A percentile compares a stretch with the other conserved stretches of the same genome.
Conservation (phyloP, 1,139 yeast genomes). For the Geotrichum phurueaensis region DNA sequence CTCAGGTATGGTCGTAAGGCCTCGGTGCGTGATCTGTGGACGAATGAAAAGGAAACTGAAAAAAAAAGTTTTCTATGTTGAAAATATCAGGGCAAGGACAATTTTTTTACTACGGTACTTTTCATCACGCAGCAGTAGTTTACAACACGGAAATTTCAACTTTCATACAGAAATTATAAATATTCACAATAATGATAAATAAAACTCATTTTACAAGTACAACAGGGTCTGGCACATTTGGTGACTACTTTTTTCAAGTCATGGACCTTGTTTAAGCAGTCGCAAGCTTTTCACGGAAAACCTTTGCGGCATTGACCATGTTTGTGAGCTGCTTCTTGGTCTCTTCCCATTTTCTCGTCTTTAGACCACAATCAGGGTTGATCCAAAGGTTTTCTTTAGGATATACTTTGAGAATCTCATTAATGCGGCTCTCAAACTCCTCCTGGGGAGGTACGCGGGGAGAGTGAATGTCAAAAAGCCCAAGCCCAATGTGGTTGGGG, state of each 20-base stretch:
- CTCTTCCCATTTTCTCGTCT: slow-evolving; percentile 96
- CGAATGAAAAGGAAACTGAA: background rate
- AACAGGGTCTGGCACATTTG: background rate
- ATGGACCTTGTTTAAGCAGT: slow-evolving; percentile 49
- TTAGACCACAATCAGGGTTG: slow-evolving; percentile 99
- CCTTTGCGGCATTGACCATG: slow-evolving; percentile 98
- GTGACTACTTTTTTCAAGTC: slow-evolving; percentile 50
- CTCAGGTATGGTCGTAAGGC: background rate
- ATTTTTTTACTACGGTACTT: background rate
- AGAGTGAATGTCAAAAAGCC: slow-evolving; percentile 97
- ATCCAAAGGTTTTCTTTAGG: slow-evolving; percentile 99
- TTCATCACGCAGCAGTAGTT: background rate
- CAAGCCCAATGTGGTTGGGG: slow-evolving; percentile 99
- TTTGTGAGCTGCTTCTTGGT: slow-evolving; percentile 74
- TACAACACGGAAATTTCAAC: background rate
- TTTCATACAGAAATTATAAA: background rate
- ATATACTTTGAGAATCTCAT: slow-evolving; percentile 90
- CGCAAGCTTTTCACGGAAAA: slow-evolving; percentile 87
- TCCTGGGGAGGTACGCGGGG: slow-evolving; percentile 98
- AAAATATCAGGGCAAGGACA: background rate
- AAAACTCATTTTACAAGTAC: background rate
- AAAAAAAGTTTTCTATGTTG: background rate
- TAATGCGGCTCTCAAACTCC: slow-evolving; percentile 90
- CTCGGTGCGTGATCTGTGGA: background rate
- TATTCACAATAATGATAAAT: too few species aligned